Conservation (phyloP, 2,329 filamentous ascomycete genomes). For the Sporothrix brasiliensis region DNA sequence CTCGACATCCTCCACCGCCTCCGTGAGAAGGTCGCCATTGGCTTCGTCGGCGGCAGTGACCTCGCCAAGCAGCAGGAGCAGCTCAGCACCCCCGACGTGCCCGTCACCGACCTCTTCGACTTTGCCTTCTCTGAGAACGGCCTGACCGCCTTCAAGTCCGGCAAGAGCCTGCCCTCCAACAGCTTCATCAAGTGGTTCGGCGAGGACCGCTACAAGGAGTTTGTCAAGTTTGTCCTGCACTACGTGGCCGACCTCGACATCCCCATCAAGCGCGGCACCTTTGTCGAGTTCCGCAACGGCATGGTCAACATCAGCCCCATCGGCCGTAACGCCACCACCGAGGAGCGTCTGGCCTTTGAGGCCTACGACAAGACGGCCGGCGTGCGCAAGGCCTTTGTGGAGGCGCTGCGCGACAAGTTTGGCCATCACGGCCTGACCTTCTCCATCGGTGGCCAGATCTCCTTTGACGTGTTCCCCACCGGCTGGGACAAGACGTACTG, state of each 20-base stretch:
- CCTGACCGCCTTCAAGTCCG: conserved; percentile 84
- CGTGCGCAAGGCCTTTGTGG: conserved; percentile 76
- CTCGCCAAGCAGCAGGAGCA: conserved; percentile 95
- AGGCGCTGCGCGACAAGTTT: conserved; percentile 77
- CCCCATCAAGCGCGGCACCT: conserved; percentile 80
- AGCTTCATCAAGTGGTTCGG: conserved; percentile 93
- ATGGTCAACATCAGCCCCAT: conserved; percentile 87
- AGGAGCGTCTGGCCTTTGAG: conserved; percentile 83
- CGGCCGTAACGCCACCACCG: conserved; percentile 78
- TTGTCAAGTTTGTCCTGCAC: conserved; percentile 75
- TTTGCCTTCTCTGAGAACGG: conserved; percentile 98
- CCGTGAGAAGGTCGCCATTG: conserved; percentile 85
- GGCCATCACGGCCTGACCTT: conserved; percentile 82
- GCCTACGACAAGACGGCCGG: conserved; percentile 76
- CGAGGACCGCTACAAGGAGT: conserved; percentile 77
- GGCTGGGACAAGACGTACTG: conserved; percentile 99
- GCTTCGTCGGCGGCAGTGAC: conserved; percentile 91
- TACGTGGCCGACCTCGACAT: conserved; percentile 84
- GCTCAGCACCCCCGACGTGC: conserved; percentile 67
- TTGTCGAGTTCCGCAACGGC: conserved; percentile 86
- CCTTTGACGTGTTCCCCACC: conserved; percentile 94
- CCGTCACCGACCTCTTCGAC: conserved; percentile 88
- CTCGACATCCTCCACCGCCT: conserved; percentile 76
- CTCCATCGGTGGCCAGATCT: conserved; percentile 96
- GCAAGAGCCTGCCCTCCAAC: conserved; percentile 71